phyloP scores from a whole-genome alignment of 2,329 filamentous ascomycete species.

The Fusarium redolens region DNA sequence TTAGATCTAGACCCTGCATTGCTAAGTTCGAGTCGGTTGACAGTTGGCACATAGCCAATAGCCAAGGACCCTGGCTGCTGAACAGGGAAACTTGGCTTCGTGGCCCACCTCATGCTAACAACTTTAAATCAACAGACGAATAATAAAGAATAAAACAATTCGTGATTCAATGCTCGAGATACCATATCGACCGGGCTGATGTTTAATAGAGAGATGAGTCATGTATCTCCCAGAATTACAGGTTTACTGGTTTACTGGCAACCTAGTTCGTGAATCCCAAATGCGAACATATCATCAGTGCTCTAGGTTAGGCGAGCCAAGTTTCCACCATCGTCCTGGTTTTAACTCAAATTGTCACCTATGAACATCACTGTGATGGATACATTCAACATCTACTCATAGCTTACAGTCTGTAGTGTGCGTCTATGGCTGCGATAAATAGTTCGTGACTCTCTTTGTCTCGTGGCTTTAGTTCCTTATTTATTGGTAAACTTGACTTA shows the following conservation, averaged over 20 bases:
- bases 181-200: rapidly evolving
- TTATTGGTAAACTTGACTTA: neutral
- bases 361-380: neutral
- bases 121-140: slow-evolving; percentile 1
- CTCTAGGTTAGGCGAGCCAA: neutral
- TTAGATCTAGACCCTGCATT: neutral
- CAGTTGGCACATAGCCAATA: neutral
- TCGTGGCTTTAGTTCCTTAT: too few species aligned
- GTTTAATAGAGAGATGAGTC: too few species aligned
- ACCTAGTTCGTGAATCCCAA: too few species aligned
- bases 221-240: too few species aligned
- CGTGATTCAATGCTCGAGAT: neutral
- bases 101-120: neutral
- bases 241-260: too few species aligned
- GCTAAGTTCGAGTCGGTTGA: neutral
- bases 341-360: neutral
- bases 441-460: rapidly evolving
- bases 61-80: neutral
- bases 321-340: neutral
- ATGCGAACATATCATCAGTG: neutral
- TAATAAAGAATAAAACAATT: neutral
- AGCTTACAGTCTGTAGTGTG: rapidly evolving
- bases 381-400: too few species aligned
- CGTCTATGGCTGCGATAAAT: neutral
- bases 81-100: neutral